These are phyloP conservation scores for Saccharomyces mikatae DNA, from an alignment of 805 yeast genomes.

Conservation along the genomic window DNA sequence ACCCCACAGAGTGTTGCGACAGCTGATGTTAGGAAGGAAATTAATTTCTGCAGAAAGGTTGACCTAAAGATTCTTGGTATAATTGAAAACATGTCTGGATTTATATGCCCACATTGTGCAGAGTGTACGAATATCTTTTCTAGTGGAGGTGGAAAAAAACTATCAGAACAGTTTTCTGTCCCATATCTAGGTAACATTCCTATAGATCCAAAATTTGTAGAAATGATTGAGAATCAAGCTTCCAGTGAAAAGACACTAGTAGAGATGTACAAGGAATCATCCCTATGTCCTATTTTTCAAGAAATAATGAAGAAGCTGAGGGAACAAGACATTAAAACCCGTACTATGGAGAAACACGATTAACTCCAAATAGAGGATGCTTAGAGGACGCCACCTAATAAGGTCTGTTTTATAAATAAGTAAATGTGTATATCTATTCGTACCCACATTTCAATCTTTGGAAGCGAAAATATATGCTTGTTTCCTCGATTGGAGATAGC, in stretches of 20 bases:
- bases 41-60: slow-evolving; percentile 85
- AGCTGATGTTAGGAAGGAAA: slow-evolving; percentile 90
- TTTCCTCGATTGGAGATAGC: no score
- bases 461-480: no score
- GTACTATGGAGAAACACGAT: neutral
- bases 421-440: neutral
- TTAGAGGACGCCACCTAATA: neutral
- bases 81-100: slow-evolving; percentile 95
- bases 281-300: slow-evolving; percentile 36
- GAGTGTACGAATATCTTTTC: slow-evolving; percentile 90
- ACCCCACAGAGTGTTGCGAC: slow-evolving; percentile 93
- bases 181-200: slow-evolving; percentile 83
- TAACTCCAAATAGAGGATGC: neutral
- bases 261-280: slow-evolving; percentile 31
- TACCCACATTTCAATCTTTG: neutral
- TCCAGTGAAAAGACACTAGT: slow-evolving; percentile 26
- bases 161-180: slow-evolving; percentile 56
- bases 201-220: slow-evolving; percentile 85
- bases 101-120: slow-evolving; percentile 85
- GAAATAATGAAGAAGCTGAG: slow-evolving; percentile 34
- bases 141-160: slow-evolving; percentile 77
- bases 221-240: slow-evolving; percentile 61
- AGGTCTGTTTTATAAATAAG: neutral
- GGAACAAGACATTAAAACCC: neutral
- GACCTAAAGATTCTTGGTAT: slow-evolving; percentile 74